phyloP scores from a whole-genome alignment of 83 land plant genomes.

The Diphasiastrum complanatum region DNA sequence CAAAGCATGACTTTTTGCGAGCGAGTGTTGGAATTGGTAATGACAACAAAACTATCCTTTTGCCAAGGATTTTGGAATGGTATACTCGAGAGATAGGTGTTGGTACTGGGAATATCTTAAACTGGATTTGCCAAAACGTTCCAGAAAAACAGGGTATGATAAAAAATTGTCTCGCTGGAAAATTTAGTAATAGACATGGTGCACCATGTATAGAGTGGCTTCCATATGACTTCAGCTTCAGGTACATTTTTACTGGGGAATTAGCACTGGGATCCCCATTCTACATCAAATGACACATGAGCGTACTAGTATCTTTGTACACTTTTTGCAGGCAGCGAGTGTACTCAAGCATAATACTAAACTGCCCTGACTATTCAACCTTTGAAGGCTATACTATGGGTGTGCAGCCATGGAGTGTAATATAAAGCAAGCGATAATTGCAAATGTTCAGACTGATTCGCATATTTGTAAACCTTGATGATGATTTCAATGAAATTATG shows the following conservation, averaged over 20 bases:
- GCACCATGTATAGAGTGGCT: constrained; percentile 76
- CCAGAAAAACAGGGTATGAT: constrained; percentile 47
- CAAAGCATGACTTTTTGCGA: constrained; percentile 70
- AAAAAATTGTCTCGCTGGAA: constrained; percentile 40
- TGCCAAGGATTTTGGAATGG: constrained; percentile 75
- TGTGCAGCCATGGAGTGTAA: no score
- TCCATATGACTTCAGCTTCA: constrained; percentile 67
- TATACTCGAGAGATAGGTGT: constrained; percentile 61
- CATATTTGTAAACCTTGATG: no score
- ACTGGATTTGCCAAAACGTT: constrained; percentile 59
- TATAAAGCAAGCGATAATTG: no score
- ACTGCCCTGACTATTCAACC: no score
- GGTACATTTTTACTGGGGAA: constrained; percentile 75
- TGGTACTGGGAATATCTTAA: constrained; percentile 40
- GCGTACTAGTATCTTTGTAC: no score
- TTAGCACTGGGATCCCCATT: no score
- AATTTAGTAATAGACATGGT: constrained; percentile 37
- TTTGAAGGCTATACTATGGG: no score
- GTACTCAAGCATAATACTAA: no score
- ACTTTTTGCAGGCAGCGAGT: no score
- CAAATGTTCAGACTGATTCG: no score
- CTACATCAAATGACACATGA: no score
- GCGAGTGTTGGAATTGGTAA: constrained; percentile 63
- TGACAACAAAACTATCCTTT: constrained; percentile 46
- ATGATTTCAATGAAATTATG: no score